Percentiles rank a stretch among this genome's conserved stretches.
Evolutionary conservation across 345 rosid genomes (phyloP).

Genomic region (Clausena lansium): DNA sequence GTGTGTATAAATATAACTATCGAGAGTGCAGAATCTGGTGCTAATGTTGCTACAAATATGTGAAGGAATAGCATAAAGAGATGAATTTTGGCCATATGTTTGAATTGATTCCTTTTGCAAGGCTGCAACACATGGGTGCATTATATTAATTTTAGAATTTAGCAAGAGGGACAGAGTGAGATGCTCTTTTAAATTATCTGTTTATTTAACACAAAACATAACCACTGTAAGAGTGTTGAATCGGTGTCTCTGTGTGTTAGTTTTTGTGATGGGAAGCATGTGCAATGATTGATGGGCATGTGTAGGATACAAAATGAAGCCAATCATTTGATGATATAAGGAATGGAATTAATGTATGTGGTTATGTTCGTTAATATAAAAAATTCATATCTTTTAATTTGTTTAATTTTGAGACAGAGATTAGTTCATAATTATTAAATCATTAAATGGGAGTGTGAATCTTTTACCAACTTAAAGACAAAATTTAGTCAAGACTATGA

Average conservation of each 20-base stretch:
- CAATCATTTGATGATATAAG: conserved; percentile 30
- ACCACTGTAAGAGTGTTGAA: not conserved
- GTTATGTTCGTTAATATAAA: not conserved
- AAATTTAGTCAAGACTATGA: not conserved
- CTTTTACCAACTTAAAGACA: conserved; percentile 1
- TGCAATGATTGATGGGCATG: conserved; percentile 47
- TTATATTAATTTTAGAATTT: conserved; percentile 9
- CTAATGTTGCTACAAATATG: not conserved
- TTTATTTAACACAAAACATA: conserved; percentile 7
- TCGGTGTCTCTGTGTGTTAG: not conserved
- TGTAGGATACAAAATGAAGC: conserved; percentile 25
- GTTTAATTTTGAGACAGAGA: too few relatives aligned
- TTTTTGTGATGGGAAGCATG: conserved; percentile 29
- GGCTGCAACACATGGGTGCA: conserved; percentile 22
- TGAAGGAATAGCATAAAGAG: too few relatives aligned
- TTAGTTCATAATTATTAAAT: too few relatives aligned
- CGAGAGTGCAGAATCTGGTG: conserved; percentile 4
- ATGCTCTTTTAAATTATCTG: not conserved
- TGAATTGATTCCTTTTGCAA: not conserved
- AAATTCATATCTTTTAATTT: not conserved
- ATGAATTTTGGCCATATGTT: too few relatives aligned
- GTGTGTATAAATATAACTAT: too few relatives aligned
- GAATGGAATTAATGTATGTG: conserved; percentile 12
- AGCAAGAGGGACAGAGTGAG: conserved; percentile 4
- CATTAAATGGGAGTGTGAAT: not conserved